phyloP scores from a whole-genome alignment of 768 basidiomycete species.

The Pulveroboletus sp. region DNA sequence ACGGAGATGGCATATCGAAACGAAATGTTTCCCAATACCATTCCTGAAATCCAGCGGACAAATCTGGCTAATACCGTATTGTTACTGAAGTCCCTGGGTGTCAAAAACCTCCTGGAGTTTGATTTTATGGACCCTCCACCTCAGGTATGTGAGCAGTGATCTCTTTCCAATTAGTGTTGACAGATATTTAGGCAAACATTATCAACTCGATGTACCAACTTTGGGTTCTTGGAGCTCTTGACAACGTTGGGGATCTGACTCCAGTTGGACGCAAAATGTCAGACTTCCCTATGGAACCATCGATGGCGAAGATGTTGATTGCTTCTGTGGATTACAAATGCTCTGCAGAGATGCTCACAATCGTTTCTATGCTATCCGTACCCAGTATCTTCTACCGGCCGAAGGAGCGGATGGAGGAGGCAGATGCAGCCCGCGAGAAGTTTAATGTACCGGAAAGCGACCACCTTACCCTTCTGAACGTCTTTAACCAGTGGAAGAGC shows the following conservation, averaged over 20 bases:
- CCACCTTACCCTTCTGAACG: slow-evolving; percentile 91
- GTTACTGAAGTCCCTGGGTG: slow-evolving; percentile 90
- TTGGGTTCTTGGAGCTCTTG: slow-evolving; percentile 96
- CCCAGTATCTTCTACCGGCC: slow-evolving; percentile 97
- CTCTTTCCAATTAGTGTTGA: neutral
- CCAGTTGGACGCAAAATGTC: slow-evolving; percentile 94
- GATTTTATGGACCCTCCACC: slow-evolving; percentile 99
- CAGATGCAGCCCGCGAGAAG: slow-evolving; percentile 95
- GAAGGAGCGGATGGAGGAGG: slow-evolving; percentile 95
- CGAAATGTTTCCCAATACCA: slow-evolving; percentile 92
- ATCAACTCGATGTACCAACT: slow-evolving; percentile 99
- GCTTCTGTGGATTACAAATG: slow-evolving; percentile 85
- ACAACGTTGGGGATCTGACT: slow-evolving; percentile 97
- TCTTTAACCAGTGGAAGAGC: slow-evolving; percentile 97
- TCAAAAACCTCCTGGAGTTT: slow-evolving; percentile 95
- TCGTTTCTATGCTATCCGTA: slow-evolving; percentile 98
- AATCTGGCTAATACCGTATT: slow-evolving; percentile 97
- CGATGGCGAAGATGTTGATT: slow-evolving; percentile 98
- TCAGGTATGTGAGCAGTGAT: slow-evolving; percentile 49
- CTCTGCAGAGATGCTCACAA: slow-evolving; percentile 94
- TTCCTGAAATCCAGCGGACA: slow-evolving; percentile 97
- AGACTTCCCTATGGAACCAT: slow-evolving; percentile 99
- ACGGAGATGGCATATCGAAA: slow-evolving; percentile 97
- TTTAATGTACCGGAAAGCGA: slow-evolving; percentile 99
- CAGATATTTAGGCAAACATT: slow-evolving; percentile 71